Percentiles rank a stretch among this genome's conserved stretches.
phyloP scores from a whole-genome alignment of 1,284 basidiomycete species.

The Rhodotorula sp. region DNA sequence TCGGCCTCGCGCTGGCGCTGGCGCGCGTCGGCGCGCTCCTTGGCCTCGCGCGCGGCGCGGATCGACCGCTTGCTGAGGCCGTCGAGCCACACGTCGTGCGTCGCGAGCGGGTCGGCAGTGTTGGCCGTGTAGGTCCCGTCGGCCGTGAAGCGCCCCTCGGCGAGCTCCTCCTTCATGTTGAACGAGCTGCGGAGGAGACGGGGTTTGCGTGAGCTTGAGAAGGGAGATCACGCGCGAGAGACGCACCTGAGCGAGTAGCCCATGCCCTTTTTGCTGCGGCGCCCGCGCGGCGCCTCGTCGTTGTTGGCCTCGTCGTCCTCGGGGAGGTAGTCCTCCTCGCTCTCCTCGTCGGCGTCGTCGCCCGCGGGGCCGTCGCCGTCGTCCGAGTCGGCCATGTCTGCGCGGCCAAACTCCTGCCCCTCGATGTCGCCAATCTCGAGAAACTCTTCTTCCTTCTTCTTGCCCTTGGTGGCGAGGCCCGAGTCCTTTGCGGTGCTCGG shows the following conservation, averaged over 20 bases:
- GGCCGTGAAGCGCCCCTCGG: slow-evolving; percentile 91
- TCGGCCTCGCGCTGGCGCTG: slow-evolving; percentile 67
- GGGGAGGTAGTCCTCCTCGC: slow-evolving; percentile 66
- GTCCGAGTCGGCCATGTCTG: slow-evolving; percentile 38
- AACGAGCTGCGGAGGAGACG: slow-evolving; percentile 57
- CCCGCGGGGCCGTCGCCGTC: slow-evolving; percentile 36
- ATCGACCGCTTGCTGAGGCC: slow-evolving; percentile 83
- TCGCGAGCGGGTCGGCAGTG: slow-evolving; percentile 78
- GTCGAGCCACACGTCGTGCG: slow-evolving; percentile 94
- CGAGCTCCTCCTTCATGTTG: slow-evolving; percentile 99
- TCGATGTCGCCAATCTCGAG: slow-evolving; percentile 90
- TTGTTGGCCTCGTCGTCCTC: slow-evolving; percentile 56
- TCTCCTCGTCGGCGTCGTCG: slow-evolving; percentile 52
- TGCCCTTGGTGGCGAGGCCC: slow-evolving; percentile 58
- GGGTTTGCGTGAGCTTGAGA: background rate
- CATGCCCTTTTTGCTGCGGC: slow-evolving; percentile 76
- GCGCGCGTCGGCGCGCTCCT: slow-evolving; percentile 64
- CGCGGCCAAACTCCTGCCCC: slow-evolving; percentile 74
- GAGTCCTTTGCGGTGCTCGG: slow-evolving; percentile 52
- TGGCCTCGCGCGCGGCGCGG: slow-evolving; percentile 66
- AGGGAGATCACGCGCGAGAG: background rate
- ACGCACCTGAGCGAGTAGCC: slow-evolving; percentile 72
- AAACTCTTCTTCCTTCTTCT: slow-evolving; percentile 62
- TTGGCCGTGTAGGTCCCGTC: slow-evolving; percentile 68
- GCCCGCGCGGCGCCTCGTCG: slow-evolving; percentile 46